phyloP scores from a whole-genome alignment of 306 rosid species.

The Ormosia emarginata region DNA sequence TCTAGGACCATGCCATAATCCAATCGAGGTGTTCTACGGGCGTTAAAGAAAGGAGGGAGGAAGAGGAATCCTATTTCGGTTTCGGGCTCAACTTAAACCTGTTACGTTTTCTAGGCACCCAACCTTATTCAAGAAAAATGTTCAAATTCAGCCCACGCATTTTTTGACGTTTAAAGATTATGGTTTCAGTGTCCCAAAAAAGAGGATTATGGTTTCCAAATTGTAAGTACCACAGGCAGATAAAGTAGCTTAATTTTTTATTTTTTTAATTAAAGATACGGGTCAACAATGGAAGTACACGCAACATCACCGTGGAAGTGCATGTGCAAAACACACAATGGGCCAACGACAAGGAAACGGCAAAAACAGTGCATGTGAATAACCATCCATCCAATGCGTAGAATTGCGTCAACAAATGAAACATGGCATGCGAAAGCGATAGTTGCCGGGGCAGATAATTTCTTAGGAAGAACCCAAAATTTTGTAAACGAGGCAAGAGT shows the following conservation, averaged over 20 bases:
- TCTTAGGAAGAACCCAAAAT: background rate
- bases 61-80: background rate
- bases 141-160: background rate
- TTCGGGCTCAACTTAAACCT: background rate
- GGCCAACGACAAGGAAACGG: background rate
- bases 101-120: background rate
- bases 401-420: constrained; percentile 12
- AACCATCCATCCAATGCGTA: background rate
- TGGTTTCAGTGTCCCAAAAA: too few species aligned
- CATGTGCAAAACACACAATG: constrained; percentile 6
- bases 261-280: background rate
- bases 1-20: too few species aligned
- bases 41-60: background rate
- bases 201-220: background rate
- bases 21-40: background rate
- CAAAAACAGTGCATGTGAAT: background rate
- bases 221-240: background rate
- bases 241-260: background rate
- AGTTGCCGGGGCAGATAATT: background rate
- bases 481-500: background rate
- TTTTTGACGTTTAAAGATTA: background rate
- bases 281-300: constrained; percentile 16
- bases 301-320: constrained; percentile 1
- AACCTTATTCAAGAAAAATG: background rate
- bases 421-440: background rate